Evolutionary conservation across 2,329 filamentous ascomycete genomes (phyloP), one percentile per base, ranked within the genome.

Genomic region (Aspergillus sp.): DNA sequence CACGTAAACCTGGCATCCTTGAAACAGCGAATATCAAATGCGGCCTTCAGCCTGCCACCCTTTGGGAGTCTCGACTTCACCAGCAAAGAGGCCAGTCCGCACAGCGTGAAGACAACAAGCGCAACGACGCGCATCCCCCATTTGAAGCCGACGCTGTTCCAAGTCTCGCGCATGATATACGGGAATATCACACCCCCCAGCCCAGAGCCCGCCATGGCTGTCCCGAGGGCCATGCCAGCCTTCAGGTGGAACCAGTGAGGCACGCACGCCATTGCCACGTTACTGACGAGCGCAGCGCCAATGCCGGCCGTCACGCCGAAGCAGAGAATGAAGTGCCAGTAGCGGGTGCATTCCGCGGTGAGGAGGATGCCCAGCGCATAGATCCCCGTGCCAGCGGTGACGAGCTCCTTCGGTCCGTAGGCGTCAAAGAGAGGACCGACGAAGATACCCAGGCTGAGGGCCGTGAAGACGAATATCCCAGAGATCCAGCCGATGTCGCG

Each of bases 401-500:
- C 72, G 12, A 82, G 72, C 19, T 75, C 64, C 4, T 70, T 73
- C 0, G 80, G 78, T 0, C 80, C 81, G 52, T 81, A 78, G 1
- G 72, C 71, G 56, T 83, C 80, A 59, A 82, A 80, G n/a, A 83
- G 62, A 0, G 80, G 80, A 0, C 81, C 80, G 6, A 80, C 72
- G 56, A 79, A 78, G 17, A 82, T 76, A 12, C 78, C 79, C 2
- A 80, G 66, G 1, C 75, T 66, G 0, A 82, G 68, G 0, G 74
- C 68, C 0, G 82, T 68, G 56, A 80, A 81, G 3, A 78, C 74
- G 61, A 80, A 82, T 0, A 80, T 59, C 0, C 79, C 77, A 0
- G 76, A 75, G 27, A 82, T 82, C 80, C 80, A 83, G 15, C 80
- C 80, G 2, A 83, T 71, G 11, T 80, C 73, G 17, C 77, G 73